Base-by-base conservation (phyloP, 2,329 filamentous ascomycete genomes). In the Ceratocystis eucalypticola region DNA sequence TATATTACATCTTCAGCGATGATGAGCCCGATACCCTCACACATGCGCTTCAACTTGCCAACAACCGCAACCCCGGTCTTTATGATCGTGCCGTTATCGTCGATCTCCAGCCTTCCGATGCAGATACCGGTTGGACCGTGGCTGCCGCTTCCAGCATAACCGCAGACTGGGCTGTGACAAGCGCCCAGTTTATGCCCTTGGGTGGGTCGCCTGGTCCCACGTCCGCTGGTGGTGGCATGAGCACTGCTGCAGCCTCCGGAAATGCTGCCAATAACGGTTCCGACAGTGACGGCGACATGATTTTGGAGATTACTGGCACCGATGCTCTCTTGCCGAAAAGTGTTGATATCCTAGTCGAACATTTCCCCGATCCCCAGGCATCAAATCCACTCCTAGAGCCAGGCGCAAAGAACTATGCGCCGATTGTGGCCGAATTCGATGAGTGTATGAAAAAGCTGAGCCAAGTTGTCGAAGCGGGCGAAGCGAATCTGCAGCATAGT, bases 1-100 rank as follows among this genome's bases (percentile, higher is more conserved):
- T 96, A 1, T 91, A 93, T 77, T 97, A 97, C 77, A 83, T 97
- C 72, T 97, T 99, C 78, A 84, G 84, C 71, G 92, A 97, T 75
- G 94, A 97, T 75, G 91, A 96, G 73, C 83, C 86, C 1, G 88
- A 92, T 61, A 78, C 88, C 57, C 79, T 96, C 46, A 88, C 88
- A 1, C 57, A 44, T 30, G 86, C 88, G 1, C 86, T 75, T 75
- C 83, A 73, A 65, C 67, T 70, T 10, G 69, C 70, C 61, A 72
- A 74, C n/a, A 72, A 66, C 61, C 61, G 64, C 55, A 37, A 62
- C 59, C 22, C 41, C 45, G 61, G 66, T 33, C 8, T 66, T 67
- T 71, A 72, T 71, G 72, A 79, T 67, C 79, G 83, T 62, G 76
- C 82, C 46, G 73, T 87, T 55, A 71, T 87, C 37, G 75, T 87